Conservation (phyloP, 2,329 filamentous ascomycete species). For the Chaetomium strumarium region DNA sequence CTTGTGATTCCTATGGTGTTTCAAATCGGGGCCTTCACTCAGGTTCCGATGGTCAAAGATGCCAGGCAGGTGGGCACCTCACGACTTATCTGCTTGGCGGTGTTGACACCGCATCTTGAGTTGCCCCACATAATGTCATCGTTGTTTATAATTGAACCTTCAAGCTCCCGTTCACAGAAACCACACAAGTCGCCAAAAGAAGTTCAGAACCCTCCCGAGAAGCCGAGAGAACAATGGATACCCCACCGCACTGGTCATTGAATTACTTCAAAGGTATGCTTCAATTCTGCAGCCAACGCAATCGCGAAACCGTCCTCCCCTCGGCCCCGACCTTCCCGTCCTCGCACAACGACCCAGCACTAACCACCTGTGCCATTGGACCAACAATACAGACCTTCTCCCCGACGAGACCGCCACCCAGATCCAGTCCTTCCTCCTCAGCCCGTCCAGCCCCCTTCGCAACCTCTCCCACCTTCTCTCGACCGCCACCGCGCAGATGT, state of each 20-base stretch:
- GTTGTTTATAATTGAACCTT: neutral
- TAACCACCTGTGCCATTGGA: no score
- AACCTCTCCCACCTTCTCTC: slow-evolving; percentile 22
- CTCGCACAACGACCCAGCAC: neutral
- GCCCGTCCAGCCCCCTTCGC: slow-evolving; percentile 41
- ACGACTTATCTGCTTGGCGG: neutral
- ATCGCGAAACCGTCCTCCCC: neutral
- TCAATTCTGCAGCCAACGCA: neutral
- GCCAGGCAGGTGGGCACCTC: neutral
- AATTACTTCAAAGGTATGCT: slow-evolving; percentile 10
- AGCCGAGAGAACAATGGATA: slow-evolving; percentile 12
- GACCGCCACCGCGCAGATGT: slow-evolving; percentile 29
- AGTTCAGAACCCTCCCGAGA: neutral
- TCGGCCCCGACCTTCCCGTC: neutral
- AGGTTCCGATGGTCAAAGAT: neutral
- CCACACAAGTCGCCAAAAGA: neutral
- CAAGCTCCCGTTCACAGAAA: neutral
- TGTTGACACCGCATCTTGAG: neutral
- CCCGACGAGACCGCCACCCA: slow-evolving; percentile 1
- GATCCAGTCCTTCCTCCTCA: slow-evolving; percentile 37
- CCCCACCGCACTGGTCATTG: slow-evolving; percentile 13
- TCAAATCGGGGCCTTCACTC: no score
- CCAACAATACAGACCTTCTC: slow-evolving; percentile 10
- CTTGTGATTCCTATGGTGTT: no score
- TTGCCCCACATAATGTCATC: slow-evolving; percentile 10